A percentile compares a stretch with the other conserved stretches of the same genome.
Evolutionary conservation across 139 green algal species (phyloP).

Genomic region (Monoraphidium neglectum): DNA sequence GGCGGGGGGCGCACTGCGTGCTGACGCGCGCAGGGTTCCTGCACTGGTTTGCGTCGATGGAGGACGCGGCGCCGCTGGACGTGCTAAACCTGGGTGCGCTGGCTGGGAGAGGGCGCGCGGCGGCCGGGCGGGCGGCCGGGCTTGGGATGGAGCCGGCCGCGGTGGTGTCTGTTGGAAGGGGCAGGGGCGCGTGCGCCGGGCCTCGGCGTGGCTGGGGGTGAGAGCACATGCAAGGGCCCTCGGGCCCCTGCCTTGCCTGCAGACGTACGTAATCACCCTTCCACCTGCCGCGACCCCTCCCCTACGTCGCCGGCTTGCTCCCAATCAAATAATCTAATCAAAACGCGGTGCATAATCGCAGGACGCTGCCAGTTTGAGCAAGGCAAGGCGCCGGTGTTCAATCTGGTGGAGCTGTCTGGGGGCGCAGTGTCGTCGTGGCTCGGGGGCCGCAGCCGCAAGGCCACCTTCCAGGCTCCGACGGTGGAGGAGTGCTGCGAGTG

Average conservation of each 20-base stretch:
- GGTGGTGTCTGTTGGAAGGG: no score
- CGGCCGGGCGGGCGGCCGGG: neutral
- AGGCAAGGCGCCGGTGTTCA: constrained; percentile 62
- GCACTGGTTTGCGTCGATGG: constrained; percentile 36
- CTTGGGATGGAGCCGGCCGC: no score
- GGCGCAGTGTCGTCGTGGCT: constrained; percentile 39
- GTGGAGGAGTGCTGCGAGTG: constrained; percentile 73
- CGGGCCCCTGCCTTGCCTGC: no score
- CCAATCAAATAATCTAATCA: no score
- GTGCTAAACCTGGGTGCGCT: constrained; percentile 44
- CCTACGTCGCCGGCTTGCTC: no score
- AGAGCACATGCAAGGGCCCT: no score
- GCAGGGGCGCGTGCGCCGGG: no score
- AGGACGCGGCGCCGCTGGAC: constrained; percentile 24
- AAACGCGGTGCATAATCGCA: no score
- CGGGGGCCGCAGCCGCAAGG: constrained; percentile 22
- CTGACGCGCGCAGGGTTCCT: constrained; percentile 62
- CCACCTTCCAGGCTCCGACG: constrained; percentile 43
- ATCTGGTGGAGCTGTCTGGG: constrained; percentile 51
- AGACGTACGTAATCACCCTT: no score
- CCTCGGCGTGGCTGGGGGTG: no score
- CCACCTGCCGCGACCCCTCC: no score
- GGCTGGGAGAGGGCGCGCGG: neutral
- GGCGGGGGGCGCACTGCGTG: constrained; percentile 63
- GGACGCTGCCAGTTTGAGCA: constrained; percentile 56